These are phyloP conservation scores for Microbotryum scabiosae DNA, from an alignment of 1,284 basidiomycete species.

Conservation along the genomic window DNA sequence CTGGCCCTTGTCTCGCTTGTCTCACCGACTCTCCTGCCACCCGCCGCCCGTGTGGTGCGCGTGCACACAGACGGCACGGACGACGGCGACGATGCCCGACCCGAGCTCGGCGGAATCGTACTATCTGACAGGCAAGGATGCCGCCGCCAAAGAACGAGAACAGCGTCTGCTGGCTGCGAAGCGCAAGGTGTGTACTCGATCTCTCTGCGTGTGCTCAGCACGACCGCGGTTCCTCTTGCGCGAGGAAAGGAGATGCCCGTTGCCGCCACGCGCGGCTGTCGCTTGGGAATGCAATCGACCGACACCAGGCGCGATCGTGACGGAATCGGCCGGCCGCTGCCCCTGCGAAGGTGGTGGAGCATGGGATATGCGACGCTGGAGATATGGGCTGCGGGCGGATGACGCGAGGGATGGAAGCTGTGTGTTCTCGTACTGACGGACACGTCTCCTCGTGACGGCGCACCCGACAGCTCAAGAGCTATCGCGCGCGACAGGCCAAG, in stretches of 20 bases:
- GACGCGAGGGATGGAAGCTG: not conserved
- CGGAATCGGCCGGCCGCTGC: too few species aligned
- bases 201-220: not conserved
- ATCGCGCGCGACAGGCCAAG: slow-evolving; percentile 24
- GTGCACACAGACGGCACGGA: not conserved
- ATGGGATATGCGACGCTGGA: too few species aligned
- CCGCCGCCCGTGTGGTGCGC: not conserved
- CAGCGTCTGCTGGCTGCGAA: slow-evolving; percentile 28
- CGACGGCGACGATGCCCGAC: slow-evolving; percentile 9
- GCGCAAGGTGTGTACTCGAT: slow-evolving; percentile 23
- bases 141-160: slow-evolving; percentile 27
- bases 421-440: not conserved
- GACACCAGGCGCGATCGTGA: too few species aligned
- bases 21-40: not conserved
- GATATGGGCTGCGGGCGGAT: too few species aligned
- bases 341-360: too few species aligned
- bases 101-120: not conserved
- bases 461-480: slow-evolving; percentile 23
- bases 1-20: too few species aligned
- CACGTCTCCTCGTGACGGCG: not conserved
- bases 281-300: too few species aligned
- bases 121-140: slow-evolving; percentile 21
- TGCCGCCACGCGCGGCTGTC: too few species aligned
- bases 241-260: too few species aligned
- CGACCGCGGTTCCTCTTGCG: not conserved